Conservation (phyloP, 108 stramenopile genomes). For the Nitzschia sp. region DNA sequence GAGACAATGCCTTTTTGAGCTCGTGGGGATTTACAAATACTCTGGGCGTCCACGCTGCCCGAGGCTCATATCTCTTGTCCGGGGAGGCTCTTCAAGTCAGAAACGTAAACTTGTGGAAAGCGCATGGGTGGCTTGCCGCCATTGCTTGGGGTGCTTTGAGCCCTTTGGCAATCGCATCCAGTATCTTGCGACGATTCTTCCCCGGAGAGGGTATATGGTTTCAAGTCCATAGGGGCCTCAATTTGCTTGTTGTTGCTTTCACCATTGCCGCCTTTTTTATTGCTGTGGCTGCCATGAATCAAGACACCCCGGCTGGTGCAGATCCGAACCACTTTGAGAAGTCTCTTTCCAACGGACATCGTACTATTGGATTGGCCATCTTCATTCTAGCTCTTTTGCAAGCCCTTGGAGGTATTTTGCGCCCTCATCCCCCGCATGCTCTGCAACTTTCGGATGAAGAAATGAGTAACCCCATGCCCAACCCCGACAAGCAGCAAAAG, state of each 20-base stretch:
- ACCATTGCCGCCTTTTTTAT: conserved; percentile 41
- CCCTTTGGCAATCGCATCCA: conserved; percentile 58
- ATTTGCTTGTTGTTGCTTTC: conserved; percentile 27
- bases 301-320: conserved; percentile 24
- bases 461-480: background rate
- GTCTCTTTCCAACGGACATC: conserved; percentile 28
- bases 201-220: conserved; percentile 44
- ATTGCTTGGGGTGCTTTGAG: conserved; percentile 66
- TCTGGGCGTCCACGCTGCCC: conserved; percentile 38
- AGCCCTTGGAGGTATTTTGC: conserved; percentile 35
- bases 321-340: conserved; percentile 28
- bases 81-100: conserved; percentile 12
- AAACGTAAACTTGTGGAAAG: conserved; percentile 46
- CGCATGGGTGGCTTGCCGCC: conserved; percentile 62
- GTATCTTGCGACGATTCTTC: conserved; percentile 44
- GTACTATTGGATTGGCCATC: conserved; percentile 38
- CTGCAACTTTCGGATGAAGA: background rate
- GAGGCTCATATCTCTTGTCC: conserved; percentile 22
- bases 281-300: conserved; percentile 42
- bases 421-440: conserved; percentile 35
- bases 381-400: conserved; percentile 49
- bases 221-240: conserved; percentile 37
- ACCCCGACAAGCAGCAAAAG: conserved; percentile 5
- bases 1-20: conserved; percentile 45
- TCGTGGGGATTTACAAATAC: conserved; percentile 43